phyloP scores from a whole-genome alignment of 441 rosid genomes.

The Adansonia rubrostipa region DNA sequence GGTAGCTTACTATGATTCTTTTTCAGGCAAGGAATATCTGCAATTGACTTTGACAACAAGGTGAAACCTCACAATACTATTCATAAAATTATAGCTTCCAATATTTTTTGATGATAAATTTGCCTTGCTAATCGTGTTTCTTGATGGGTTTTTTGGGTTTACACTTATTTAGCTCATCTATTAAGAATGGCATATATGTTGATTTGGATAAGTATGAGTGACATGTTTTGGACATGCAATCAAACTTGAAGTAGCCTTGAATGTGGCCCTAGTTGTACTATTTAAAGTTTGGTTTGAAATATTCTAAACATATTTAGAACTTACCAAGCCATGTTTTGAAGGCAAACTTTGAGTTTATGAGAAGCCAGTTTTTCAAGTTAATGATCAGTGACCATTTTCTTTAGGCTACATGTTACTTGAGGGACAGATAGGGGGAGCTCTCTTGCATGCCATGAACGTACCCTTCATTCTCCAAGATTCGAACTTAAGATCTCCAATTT shows the following conservation, averaged over 20 bases:
- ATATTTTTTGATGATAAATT: not conserved
- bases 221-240: constrained; percentile 18
- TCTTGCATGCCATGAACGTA: not conserved
- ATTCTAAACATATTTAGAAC: not conserved
- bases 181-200: not conserved
- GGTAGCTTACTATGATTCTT: constrained; percentile 28
- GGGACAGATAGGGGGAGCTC: not conserved
- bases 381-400: not conserved
- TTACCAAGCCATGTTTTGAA: constrained; percentile 15
- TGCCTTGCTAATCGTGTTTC: not conserved
- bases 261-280: not conserved
- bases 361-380: not conserved
- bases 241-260: not conserved
- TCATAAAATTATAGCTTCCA: not conserved
- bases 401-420: not conserved
- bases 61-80: constrained; percentile 37
- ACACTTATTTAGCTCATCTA: not conserved
- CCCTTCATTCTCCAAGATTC: not conserved
- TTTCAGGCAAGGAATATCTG: constrained; percentile 65
- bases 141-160: not conserved
- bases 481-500: constrained; percentile 4
- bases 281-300: not conserved
- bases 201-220: constrained; percentile 1
- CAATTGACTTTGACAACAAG: constrained; percentile 80
- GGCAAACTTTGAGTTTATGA: not conserved